Evolutionary conservation across 805 yeast genomes (phyloP).

Genomic region (Starmerella kuoi): DNA sequence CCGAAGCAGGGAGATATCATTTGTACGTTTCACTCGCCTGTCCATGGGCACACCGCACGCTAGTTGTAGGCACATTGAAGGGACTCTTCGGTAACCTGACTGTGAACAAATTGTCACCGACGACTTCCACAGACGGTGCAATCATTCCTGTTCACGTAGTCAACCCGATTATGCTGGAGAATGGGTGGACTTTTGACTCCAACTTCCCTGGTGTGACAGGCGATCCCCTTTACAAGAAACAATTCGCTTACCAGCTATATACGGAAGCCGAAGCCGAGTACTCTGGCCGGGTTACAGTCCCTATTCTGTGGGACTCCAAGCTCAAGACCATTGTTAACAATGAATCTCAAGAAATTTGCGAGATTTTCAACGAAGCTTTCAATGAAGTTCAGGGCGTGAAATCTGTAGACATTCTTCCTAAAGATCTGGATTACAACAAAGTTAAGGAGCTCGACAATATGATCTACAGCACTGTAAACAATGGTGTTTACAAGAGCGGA

Average conservation of each 20-base stretch:
- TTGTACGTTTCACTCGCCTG: slow-evolving; percentile 80
- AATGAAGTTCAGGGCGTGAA: slow-evolving; percentile 32
- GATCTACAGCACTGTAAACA: slow-evolving; percentile 77
- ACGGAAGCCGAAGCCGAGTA: slow-evolving; percentile 64
- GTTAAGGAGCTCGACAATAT: slow-evolving; percentile 72
- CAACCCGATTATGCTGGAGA: slow-evolving; percentile 76
- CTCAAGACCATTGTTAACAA: slow-evolving; percentile 75
- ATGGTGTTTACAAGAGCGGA: slow-evolving; percentile 88
- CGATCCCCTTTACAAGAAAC: slow-evolving; percentile 48
- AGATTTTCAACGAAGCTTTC: slow-evolving; percentile 70
- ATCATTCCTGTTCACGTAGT: slow-evolving; percentile 52
- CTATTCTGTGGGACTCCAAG: slow-evolving; percentile 84
- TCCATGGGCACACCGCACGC: slow-evolving; percentile 91
- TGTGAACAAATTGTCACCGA: slow-evolving; percentile 6
- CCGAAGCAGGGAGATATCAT: slow-evolving; percentile 75
- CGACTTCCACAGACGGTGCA: slow-evolving; percentile 25
- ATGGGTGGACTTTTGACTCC: slow-evolving; percentile 77
- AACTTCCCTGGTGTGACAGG: slow-evolving; percentile 39
- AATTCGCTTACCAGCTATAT: slow-evolving; percentile 59
- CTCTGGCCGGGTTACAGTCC: slow-evolving; percentile 79
- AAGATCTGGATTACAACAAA: slow-evolving; percentile 21
- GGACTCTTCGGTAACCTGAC: slow-evolving; percentile 35
- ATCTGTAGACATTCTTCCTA: slow-evolving; percentile 32
- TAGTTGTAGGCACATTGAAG: slow-evolving; percentile 60
- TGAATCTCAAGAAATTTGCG: slow-evolving; percentile 79